Evolutionary conservation across 345 rosid genomes (phyloP), one percentile per base, ranked within the genome.

Genomic region (Cardiospermum halicacabum): DNA sequence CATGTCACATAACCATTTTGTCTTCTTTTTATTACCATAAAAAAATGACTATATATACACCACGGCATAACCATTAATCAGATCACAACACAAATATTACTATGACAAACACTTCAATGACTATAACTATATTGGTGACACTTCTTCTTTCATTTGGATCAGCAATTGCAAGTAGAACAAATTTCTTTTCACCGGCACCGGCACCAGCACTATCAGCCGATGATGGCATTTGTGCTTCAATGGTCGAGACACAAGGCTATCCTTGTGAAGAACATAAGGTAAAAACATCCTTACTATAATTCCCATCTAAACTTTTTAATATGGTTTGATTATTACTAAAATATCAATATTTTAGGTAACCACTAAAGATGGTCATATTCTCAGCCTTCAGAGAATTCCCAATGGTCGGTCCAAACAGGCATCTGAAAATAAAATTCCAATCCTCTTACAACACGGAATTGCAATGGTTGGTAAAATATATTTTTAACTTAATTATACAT

Each of bases 361-460:
- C 2, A 84, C 89, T 4, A 21, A 70, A 67, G 87, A 84, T 68
- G 92, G 89, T 7, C 82, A 69, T 43, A 70, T 82, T 53, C 84
- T 86, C 28, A 78, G 84, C 71, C 10, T 86, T 62, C 92, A 78
- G 72, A 80, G 85, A 51, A 82, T 86, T 53, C 82, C 84, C 3
- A 47, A 13, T 3, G 78, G 82, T n/a, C 34, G 45, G 49, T 77
- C 76, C 3, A 81, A 78, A 10, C 66, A 60, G 40, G 53, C 65
- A 22, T 12, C 63, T 12, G 77, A 55, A 27, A 58, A 53, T 55
- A 67, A 71, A 37, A 73, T 74, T 5, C 84, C 84, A 0, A 82
- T 84, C 65, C 71, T 86, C 40, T 51, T 84, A 3, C 89, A 84
- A 66, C 92, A 82, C 32, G 83, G 87, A 16, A 58, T 84, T 8